Conservation (phyloP, 495 filamentous ascomycete species). For the Cercophora sp. region DNA sequence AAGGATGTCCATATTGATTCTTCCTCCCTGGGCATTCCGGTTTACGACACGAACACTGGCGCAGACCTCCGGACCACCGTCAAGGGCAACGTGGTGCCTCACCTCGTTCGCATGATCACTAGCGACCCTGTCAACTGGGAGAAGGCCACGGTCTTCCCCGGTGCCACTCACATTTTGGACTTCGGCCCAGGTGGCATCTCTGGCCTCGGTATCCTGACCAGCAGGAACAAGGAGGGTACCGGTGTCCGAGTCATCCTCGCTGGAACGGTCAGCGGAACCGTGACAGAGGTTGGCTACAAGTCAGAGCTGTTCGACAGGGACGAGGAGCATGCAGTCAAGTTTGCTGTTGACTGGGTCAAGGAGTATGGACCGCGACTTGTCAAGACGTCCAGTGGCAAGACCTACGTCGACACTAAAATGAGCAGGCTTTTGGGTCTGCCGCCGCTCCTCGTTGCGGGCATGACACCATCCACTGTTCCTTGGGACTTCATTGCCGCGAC, state of each 20-base stretch:
- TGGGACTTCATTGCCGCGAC: conserved; percentile 96
- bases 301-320: conserved; percentile 95
- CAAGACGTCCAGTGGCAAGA: conserved; percentile 79
- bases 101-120: conserved; percentile 87
- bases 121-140: conserved; percentile 92
- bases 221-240: conserved; percentile 96
- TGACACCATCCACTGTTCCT: conserved; percentile 91
- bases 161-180: conserved; percentile 89
- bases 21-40: conserved; percentile 67
- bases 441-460: conserved; percentile 90
- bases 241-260: conserved; percentile 93
- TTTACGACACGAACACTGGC: conserved; percentile 84
- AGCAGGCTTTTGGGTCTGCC: conserved; percentile 85
- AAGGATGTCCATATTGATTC: conserved; percentile 71
- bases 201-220: conserved; percentile 92
- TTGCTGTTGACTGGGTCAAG: conserved; percentile 96
- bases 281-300: conserved; percentile 91
- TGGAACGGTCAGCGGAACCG: conserved; percentile 84
- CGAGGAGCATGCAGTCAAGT: conserved; percentile 86
- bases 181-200: conserved; percentile 96
- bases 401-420: conserved; percentile 97
- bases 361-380: conserved; percentile 86
- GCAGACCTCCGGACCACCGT: conserved; percentile 66
- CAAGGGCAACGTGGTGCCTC: conserved; percentile 66
- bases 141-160: conserved; percentile 80